Base-by-base conservation (phyloP, 805 yeast species). In the Hanseniaspora meyeri region DNA sequence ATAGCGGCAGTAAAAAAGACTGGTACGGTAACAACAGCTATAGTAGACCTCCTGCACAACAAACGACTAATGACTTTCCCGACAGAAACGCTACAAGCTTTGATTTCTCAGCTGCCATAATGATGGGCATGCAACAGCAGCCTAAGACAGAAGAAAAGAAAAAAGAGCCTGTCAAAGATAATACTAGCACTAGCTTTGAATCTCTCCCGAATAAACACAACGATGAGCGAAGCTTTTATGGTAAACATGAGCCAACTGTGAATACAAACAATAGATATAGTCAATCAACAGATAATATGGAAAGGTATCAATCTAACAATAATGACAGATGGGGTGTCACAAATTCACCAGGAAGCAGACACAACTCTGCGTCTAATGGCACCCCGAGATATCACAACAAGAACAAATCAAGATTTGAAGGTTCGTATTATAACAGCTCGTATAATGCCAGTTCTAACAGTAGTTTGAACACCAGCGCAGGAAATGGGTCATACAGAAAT, bases 31-130 rank as follows among this genome's bases (percentile, higher is more conserved):
- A 20, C 17, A 27, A 12, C 10, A 27, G 6, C 9, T 32, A 32
- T 9, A 32, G 17, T 36, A 32, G 29, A 20, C 17, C 36, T 19
- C 9, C 39, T 20, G 32, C n/a, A 14, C 38, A 36, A 14, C 38
- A 36, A 24, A 16, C 27, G 14, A 31, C 29, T 24, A 45, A 12
- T 11, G 57, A 53, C 20, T 17, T 53, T 3, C 51, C 57, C 1
- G 57, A 53, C 17, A 54, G 57, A 34, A 47, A 54, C 29, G 51
- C 57, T 1, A 48, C 52, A 12, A 32, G 49, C 6, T 56, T 56
- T 56, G 58, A 56, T 34, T 32, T 56, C 10, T 56, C 58, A 4
- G 54, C 58, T 36, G 58, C 58, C 11, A 50, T 55, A 17, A 43
- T 56, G 51, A 56, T 56, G 58, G 54, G 58, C 4, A 46, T 56